phyloP scores from a whole-genome alignment of 2,329 filamentous ascomycete genomes.

The Botrytis squamosa region DNA sequence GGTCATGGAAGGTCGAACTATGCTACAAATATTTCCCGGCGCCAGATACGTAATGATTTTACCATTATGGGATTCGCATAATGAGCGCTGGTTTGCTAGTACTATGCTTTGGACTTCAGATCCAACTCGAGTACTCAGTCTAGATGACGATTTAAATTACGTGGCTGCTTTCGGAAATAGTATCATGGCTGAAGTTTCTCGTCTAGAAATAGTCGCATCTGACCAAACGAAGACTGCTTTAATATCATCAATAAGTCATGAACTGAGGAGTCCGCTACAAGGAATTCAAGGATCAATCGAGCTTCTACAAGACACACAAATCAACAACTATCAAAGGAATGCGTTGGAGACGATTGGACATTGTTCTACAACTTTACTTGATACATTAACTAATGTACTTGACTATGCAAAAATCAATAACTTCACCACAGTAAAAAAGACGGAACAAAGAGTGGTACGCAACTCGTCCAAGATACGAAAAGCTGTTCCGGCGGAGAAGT shows the following conservation, averaged over 20 bases:
- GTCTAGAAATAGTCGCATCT: conserved; percentile 50
- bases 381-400: conserved; percentile 42
- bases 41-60: conserved; percentile 48
- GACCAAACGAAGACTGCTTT: conserved; percentile 54
- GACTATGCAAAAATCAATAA: conserved; percentile 42
- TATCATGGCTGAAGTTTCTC: conserved; percentile 53
- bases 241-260: conserved; percentile 57
- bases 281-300: conserved; percentile 53
- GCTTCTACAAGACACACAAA: conserved; percentile 46
- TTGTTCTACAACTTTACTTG: conserved; percentile 40
- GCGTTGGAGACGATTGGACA: conserved; percentile 39
- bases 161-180: conserved; percentile 46
- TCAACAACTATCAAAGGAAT: conserved; percentile 37
- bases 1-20: conserved; percentile 8
- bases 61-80: conserved; percentile 48
- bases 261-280: conserved; percentile 55
- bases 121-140: conserved; percentile 40
- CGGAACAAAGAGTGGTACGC: background rate
- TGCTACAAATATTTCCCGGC: conserved; percentile 39
- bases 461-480: background rate
- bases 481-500: background rate
- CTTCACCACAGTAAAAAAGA: conserved; percentile 17
- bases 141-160: conserved; percentile 40
- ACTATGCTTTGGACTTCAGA: conserved; percentile 49
- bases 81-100: conserved; percentile 46